A percentile compares a stretch with the other conserved stretches of the same genome.
phyloP scores from a whole-genome alignment of 164 flowering plant genomes.

The Echeveria elegans region DNA sequence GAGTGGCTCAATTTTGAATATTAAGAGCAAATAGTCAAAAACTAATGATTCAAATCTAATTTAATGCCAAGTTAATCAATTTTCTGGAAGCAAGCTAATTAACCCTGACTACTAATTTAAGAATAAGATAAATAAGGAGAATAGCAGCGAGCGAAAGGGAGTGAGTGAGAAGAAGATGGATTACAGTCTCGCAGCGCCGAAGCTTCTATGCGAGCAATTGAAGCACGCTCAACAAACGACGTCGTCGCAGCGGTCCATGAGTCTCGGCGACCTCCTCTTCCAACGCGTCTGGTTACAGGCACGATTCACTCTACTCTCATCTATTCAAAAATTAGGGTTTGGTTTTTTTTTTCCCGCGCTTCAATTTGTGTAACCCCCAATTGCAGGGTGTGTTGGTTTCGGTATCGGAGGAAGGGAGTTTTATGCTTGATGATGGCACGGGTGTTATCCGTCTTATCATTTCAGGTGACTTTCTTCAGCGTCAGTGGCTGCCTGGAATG shows the following conservation, averaged over 20 bases:
- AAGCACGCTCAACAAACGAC: slow-evolving; percentile 34
- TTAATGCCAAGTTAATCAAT: too few relatives aligned
- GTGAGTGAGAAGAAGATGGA: slow-evolving; percentile 44
- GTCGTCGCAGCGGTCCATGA: slow-evolving; percentile 36
- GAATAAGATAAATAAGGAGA: too few relatives aligned
- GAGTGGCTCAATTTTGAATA: too few relatives aligned
- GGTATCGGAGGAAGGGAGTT: too few relatives aligned
- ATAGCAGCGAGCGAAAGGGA: too few relatives aligned
- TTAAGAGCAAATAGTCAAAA: too few relatives aligned
- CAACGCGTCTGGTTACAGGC: slow-evolving; percentile 95
- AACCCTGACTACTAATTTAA: too few relatives aligned
- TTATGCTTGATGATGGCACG: background rate
- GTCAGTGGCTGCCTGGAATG: background rate
- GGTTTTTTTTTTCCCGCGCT: too few relatives aligned
- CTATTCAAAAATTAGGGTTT: background rate
- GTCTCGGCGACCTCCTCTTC: slow-evolving; percentile 63
- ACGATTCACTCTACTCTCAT: background rate
- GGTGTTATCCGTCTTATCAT: background rate
- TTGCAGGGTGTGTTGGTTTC: too few relatives aligned
- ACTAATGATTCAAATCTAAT: too few relatives aligned
- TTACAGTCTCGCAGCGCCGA: slow-evolving; percentile 71
- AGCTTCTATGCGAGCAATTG: slow-evolving; percentile 56
- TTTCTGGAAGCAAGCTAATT: too few relatives aligned
- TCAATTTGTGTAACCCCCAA: background rate
- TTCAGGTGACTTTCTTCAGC: background rate